phyloP scores from a whole-genome alignment of 148 eudicot genomes.

The Rhododendron henanense region DNA sequence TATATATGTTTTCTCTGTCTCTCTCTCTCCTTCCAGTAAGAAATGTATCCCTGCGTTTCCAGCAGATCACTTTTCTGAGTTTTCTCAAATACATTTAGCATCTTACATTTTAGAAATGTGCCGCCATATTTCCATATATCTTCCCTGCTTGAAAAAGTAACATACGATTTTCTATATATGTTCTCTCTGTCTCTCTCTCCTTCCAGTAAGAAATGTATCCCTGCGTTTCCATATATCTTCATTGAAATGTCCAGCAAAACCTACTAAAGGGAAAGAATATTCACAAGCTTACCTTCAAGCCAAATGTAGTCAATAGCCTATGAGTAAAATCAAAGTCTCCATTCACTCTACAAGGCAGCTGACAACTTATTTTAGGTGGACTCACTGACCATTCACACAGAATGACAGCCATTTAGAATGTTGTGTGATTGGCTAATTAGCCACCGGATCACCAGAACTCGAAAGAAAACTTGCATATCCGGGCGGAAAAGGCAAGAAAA shows the following conservation, averaged over 20 bases:
- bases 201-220: too few relatives aligned
- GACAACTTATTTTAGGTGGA: conserved; percentile 19
- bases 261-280: background rate
- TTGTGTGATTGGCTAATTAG: conserved; percentile 59
- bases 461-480: background rate
- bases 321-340: conserved; percentile 16
- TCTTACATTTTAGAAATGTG: background rate
- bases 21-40: too few relatives aligned
- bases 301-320: conserved; percentile 27
- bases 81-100: background rate
- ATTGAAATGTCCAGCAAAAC: background rate
- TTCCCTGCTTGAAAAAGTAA: background rate
- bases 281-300: background rate
- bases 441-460: conserved; percentile 26
- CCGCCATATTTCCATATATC: background rate
- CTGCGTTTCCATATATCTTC: too few relatives aligned
- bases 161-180: background rate
- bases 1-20: too few relatives aligned
- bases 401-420: conserved; percentile 30
- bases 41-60: too few relatives aligned
- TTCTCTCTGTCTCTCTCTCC: too few relatives aligned
- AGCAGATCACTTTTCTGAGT: background rate
- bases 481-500: background rate
- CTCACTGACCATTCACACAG: conserved; percentile 65
- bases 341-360: conserved; percentile 19